These are phyloP conservation scores for Vitis labrusca DNA, from an alignment of 164 flowering plant species.

Conservation along the genomic window DNA sequence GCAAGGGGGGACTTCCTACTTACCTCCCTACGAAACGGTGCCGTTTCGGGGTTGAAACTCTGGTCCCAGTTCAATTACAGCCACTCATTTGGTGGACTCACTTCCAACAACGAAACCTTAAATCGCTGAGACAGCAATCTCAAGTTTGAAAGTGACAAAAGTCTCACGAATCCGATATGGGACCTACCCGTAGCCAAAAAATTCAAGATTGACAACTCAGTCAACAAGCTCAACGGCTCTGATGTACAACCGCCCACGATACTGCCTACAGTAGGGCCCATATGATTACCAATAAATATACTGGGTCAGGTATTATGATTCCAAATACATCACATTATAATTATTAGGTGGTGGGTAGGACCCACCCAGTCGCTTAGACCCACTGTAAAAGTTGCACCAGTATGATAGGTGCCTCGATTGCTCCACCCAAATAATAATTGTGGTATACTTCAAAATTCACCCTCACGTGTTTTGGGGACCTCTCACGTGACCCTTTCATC, in stretches of 20 bases:
- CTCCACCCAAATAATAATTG: not conserved
- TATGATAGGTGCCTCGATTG: not conserved
- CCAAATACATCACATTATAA: conserved; percentile 2
- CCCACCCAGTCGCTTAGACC: too few species aligned
- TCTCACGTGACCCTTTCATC: not conserved
- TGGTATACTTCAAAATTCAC: not conserved
- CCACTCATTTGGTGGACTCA: too few species aligned
- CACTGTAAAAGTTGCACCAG: too few species aligned
- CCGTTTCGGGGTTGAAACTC: too few species aligned
- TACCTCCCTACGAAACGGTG: too few species aligned
- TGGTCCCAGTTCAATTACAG: too few species aligned
- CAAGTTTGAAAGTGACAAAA: too few species aligned
- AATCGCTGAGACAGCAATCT: too few species aligned
- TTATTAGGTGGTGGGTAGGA: not conserved
- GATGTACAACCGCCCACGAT: not conserved
- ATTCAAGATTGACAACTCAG: not conserved
- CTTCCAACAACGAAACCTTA: too few species aligned
- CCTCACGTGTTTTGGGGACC: not conserved
- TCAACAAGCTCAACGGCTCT: not conserved
- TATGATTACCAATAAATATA: not conserved
- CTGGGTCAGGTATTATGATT: not conserved
- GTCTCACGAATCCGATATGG: not conserved
- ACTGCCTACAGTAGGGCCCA: not conserved
- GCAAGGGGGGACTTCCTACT: too few species aligned
- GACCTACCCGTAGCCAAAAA: not conserved